Conservation (phyloP, 2,329 filamentous ascomycete species). For the Dothistroma pini region DNA sequence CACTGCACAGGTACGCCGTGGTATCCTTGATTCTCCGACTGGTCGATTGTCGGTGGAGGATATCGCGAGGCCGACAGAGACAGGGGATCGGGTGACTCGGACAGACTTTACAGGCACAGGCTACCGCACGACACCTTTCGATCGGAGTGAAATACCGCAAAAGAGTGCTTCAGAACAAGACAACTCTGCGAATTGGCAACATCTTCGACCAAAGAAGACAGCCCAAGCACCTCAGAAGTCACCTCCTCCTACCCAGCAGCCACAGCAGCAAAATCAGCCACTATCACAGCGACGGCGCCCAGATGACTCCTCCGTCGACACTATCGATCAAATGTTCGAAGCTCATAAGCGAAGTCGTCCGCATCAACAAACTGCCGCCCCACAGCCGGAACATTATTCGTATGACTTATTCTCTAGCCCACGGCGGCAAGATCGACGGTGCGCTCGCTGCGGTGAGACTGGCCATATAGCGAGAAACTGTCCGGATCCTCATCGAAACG, state of each 20-base stretch:
- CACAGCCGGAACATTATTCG: background rate
- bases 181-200: slow-evolving; percentile 25
- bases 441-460: slow-evolving; percentile 9
- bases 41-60: background rate
- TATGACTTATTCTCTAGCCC: background rate
- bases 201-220: slow-evolving; percentile 21
- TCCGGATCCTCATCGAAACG: slow-evolving; percentile 2
- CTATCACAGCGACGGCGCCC: background rate
- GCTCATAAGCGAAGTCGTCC: slow-evolving; percentile 9
- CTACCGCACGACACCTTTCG: slow-evolving; percentile 24
- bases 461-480: slow-evolving; percentile 6
- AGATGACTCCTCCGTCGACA: slow-evolving; percentile 8
- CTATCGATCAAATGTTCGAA: slow-evolving; percentile 12
- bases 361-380: background rate
- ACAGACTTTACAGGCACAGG: slow-evolving; percentile 8
- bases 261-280: slow-evolving; percentile 5
- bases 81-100: background rate
- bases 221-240: background rate
- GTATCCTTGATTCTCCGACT: background rate
- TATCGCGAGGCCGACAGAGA: background rate
- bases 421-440: background rate
- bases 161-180: slow-evolving; percentile 11
- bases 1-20: background rate
- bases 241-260: background rate
- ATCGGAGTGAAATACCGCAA: slow-evolving; percentile 16